Conservation (phyloP, 208 protist genomes). For the Leishmania tarentolae region DNA sequence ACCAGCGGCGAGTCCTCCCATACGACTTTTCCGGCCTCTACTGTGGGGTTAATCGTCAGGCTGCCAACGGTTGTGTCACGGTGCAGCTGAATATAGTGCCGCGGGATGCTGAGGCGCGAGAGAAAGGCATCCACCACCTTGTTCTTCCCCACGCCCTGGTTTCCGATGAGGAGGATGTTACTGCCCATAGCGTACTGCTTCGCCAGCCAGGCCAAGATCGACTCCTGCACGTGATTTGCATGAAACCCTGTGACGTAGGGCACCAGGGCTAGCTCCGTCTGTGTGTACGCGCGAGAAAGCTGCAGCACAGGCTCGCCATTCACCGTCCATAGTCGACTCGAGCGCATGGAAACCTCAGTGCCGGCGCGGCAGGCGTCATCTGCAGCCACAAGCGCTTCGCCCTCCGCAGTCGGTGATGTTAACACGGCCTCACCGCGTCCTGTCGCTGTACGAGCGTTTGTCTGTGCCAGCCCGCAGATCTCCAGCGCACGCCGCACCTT, state of each 20-base stretch:
- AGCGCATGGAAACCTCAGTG: not conserved
- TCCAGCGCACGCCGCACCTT: slow-evolving; percentile 68
- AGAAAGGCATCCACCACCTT: slow-evolving; percentile 94
- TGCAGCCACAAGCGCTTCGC: not conserved
- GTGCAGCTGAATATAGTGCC: slow-evolving; percentile 97
- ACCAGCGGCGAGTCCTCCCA: slow-evolving; percentile 95
- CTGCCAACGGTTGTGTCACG: slow-evolving; percentile 92
- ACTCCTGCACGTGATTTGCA: slow-evolving; percentile 86
- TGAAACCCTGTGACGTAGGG: slow-evolving; percentile 90
- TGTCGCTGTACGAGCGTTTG: not conserved
- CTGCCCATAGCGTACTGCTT: slow-evolving; percentile 83
- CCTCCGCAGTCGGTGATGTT: not conserved
- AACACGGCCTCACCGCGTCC: not conserved
- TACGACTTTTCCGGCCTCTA: slow-evolving; percentile 84
- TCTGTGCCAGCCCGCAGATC: slow-evolving; percentile 36
- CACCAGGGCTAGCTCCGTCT: slow-evolving; percentile 78
- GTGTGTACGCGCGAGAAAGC: slow-evolving; percentile 53
- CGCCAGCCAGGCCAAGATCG: slow-evolving; percentile 84
- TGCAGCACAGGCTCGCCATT: slow-evolving; percentile 45
- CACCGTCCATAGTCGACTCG: slow-evolving; percentile 42
- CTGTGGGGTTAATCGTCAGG: slow-evolving; percentile 89
- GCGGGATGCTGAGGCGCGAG: slow-evolving; percentile 75
- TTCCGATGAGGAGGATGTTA: slow-evolving; percentile 94
- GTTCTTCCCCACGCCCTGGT: slow-evolving; percentile 97
- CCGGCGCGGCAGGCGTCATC: not conserved